Base-by-base conservation (phyloP, 176 grass and related monocot species). In the Hordeum marinum region DNA sequence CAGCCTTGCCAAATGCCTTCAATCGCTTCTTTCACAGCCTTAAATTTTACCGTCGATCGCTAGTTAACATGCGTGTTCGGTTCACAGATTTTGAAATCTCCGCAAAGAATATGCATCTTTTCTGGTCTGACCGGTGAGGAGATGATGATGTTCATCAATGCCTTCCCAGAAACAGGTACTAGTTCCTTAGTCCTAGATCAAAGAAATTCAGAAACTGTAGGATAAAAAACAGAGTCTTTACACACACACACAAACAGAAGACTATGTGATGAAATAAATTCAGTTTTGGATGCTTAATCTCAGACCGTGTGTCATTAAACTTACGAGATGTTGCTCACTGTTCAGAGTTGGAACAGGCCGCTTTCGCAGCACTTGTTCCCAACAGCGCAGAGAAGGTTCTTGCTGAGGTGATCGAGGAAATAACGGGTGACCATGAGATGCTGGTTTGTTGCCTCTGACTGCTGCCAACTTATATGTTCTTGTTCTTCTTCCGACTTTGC, bases 91-190 rank as follows among this genome's bases (percentile, higher is more conserved):
- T 68, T 93, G 85, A 66, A 89, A 35, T 90, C 91, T 50, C 32
- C 87, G 21, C 91, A 93, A 72, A 92, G 89, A 90, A 79, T 95
- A 70, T 95, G 91, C 80, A 90, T 95, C 61, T 90, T 98, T 62
- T 98, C 96, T 77, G 96, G 93, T 79, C 89, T 98, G 85, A 93
- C 87, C 21, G 96, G 91, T 50, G 96, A 95, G 82, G 96, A 98
- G 85, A 98, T 98, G 85, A 98, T 95, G 87, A 98, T 98, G 95
- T 98, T 98, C 72, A 92, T 98, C 78, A 90, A 93, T 32, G 87
- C 93, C 63, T 98, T 90, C 83, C 91, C 93, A 54, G 93, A 93
- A 90, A 73, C 95, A 64, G 95, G 95, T 98, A 18, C 48, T 52
- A 86, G 36, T 20, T 77, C 46, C 31, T 24, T 63, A 50, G 13